Evolutionary conservation across 148 eudicot genomes (phyloP).

Genomic region (Camellia lanceoleosa): DNA sequence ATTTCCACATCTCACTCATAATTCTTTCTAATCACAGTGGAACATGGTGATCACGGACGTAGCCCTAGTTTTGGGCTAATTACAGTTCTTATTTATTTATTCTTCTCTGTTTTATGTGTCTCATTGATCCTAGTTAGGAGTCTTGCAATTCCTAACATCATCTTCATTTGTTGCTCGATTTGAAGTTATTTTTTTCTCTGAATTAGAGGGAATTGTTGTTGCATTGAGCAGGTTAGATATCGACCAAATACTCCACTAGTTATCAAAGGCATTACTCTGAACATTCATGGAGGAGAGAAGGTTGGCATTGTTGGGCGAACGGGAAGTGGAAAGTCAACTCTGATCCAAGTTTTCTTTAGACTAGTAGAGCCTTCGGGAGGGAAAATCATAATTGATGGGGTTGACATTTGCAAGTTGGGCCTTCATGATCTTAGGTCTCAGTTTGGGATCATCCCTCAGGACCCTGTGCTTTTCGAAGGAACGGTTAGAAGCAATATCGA

Average conservation of each 20-base stretch:
- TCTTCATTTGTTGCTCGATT: neutral
- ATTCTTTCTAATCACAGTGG: too few species aligned
- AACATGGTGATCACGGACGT: too few species aligned
- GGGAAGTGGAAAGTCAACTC: conserved; percentile 56
- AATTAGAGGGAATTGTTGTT: neutral
- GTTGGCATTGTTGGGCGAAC: conserved; percentile 60
- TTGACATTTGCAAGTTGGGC: conserved; percentile 43
- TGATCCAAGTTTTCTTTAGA: conserved; percentile 46
- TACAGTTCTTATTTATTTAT: too few species aligned
- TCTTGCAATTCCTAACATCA: too few species aligned
- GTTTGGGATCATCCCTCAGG: conserved; percentile 57
- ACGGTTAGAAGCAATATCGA: conserved; percentile 55
- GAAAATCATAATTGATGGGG: conserved; percentile 38
- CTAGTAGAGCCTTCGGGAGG: conserved; percentile 47
- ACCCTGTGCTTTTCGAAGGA: conserved; percentile 52
- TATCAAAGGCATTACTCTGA: conserved; percentile 35
- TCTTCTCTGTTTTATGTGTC: too few species aligned
- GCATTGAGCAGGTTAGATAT: conserved; percentile 40
- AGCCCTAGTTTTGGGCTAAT: too few species aligned
- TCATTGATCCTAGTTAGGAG: too few species aligned
- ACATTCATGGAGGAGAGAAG: conserved; percentile 48
- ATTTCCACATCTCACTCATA: too few species aligned
- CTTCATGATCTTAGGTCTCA: conserved; percentile 55
- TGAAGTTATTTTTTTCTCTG: conserved; percentile 1
- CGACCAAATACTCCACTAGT: conserved; percentile 45